Evolutionary conservation across 1,139 yeast species (phyloP).

Genomic region (Geotrichum carabidarum): DNA sequence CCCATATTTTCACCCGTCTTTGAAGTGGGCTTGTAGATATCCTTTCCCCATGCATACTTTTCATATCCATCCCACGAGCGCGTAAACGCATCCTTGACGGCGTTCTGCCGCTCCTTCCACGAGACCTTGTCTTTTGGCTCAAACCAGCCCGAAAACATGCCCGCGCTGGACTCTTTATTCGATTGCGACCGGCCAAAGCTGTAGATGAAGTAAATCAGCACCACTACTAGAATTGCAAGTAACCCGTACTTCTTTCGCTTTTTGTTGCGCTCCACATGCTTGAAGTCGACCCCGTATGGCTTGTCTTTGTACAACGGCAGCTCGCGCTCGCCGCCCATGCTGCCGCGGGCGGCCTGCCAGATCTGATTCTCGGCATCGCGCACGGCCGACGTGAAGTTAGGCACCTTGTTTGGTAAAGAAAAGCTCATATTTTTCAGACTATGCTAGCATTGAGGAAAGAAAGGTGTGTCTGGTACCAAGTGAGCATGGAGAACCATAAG

Average conservation of each 20-base stretch:
- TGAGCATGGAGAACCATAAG: neutral
- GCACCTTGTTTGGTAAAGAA: slow-evolving; percentile 19
- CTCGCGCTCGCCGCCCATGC: slow-evolving; percentile 13
- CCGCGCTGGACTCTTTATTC: neutral
- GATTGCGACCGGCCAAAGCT: slow-evolving; percentile 22
- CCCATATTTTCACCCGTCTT: slow-evolving; percentile 73
- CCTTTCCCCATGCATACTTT: slow-evolving; percentile 78
- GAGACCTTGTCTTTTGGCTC: slow-evolving; percentile 18
- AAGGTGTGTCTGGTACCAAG: neutral
- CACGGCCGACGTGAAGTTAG: slow-evolving; percentile 16
- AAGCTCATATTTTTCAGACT: slow-evolving; percentile 18
- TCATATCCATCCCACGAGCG: slow-evolving; percentile 79
- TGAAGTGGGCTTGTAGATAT: slow-evolving; percentile 58
- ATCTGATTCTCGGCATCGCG: slow-evolving; percentile 18
- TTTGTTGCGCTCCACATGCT: slow-evolving; percentile 16
- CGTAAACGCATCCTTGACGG: slow-evolving; percentile 59
- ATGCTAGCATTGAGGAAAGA: neutral
- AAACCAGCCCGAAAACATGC: slow-evolving; percentile 9
- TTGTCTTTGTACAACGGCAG: slow-evolving; percentile 38
- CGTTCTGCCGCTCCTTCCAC: slow-evolving; percentile 48
- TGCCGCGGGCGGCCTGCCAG: slow-evolving; percentile 18
- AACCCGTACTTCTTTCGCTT: slow-evolving; percentile 21
- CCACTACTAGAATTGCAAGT: slow-evolving; percentile 22
- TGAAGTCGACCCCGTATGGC: slow-evolving; percentile 28
- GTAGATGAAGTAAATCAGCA: slow-evolving; percentile 25